Evolutionary conservation across 306 rosid species (phyloP).

Genomic region (Quercus parvula): DNA sequence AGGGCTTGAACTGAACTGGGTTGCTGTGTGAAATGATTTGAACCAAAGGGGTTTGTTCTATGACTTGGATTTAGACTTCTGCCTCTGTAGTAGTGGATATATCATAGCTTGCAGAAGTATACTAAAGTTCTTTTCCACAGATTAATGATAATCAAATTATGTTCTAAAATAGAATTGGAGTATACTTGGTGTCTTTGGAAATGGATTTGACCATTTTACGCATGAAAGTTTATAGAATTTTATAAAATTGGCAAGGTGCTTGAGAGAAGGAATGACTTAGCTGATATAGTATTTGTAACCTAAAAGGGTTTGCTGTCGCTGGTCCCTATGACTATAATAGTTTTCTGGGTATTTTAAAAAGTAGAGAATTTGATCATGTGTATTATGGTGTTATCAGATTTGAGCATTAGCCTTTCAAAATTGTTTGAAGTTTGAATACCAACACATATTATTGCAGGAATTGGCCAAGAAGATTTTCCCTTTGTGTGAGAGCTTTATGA

Average conservation of each 20-base stretch:
- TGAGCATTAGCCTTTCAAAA: conserved; percentile 1
- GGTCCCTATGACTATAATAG: neutral
- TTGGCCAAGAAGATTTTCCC: conserved; percentile 86
- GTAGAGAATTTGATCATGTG: neutral
- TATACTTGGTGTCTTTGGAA: neutral
- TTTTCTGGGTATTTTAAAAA: neutral
- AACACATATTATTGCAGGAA: conserved; percentile 54
- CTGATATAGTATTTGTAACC: neutral
- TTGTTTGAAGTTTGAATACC: conserved; percentile 18
- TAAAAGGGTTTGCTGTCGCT: neutral
- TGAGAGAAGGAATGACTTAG: neutral
- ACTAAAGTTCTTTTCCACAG: neutral
- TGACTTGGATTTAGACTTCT: neutral
- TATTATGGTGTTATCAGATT: neutral
- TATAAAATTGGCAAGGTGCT: neutral
- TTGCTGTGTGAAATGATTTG: neutral
- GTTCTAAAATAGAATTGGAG: neutral
- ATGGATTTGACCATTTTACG: neutral
- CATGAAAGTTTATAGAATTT: neutral
- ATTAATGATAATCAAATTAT: neutral
- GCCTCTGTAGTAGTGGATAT: neutral
- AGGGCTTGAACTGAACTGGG: neutral
- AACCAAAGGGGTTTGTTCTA: neutral
- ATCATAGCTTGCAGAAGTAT: neutral
- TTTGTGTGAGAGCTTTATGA: conserved; percentile 73